phyloP scores from a whole-genome alignment of 495 filamentous ascomycete species.

The Penicillium parvum region DNA sequence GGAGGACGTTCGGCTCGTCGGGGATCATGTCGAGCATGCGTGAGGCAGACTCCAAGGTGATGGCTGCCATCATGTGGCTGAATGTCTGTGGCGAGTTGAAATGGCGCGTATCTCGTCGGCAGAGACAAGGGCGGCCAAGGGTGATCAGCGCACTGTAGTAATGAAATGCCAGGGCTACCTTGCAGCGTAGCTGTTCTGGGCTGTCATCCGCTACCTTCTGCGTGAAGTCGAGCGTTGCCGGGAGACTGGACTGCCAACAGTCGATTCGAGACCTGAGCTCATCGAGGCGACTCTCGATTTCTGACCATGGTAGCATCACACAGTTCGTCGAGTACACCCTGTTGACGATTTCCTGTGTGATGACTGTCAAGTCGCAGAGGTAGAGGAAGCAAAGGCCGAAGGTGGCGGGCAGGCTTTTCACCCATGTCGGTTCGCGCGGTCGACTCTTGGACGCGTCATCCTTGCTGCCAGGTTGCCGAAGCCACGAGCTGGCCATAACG shows the following conservation, averaged over 20 bases:
- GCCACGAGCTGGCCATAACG: conserved; percentile 31
- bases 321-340: conserved; percentile 56
- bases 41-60: conserved; percentile 52
- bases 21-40: conserved; percentile 51
- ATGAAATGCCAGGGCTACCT: conserved; percentile 50
- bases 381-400: conserved; percentile 47
- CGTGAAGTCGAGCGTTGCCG: conserved; percentile 47
- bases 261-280: conserved; percentile 49
- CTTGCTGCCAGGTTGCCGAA: conserved; percentile 23
- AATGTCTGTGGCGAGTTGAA: conserved; percentile 33
- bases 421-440: conserved; percentile 21
- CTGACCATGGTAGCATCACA: conserved; percentile 51
- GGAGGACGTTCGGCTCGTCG: conserved; percentile 35
- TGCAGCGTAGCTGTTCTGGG: conserved; percentile 34
- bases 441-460: conserved; percentile 18
- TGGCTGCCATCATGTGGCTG: conserved; percentile 50
- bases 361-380: conserved; percentile 46
- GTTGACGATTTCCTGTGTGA: conserved; percentile 52
- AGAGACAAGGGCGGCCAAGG: conserved; percentile 61
- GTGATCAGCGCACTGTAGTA: conserved; percentile 59
- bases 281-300: conserved; percentile 55
- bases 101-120: conserved; percentile 50
- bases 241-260: conserved; percentile 51
- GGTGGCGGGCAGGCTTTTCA: conserved; percentile 30
- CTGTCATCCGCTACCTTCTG: conserved; percentile 31